phyloP scores from a whole-genome alignment of 768 basidiomycete species.

The Saitozyma podzolica region DNA sequence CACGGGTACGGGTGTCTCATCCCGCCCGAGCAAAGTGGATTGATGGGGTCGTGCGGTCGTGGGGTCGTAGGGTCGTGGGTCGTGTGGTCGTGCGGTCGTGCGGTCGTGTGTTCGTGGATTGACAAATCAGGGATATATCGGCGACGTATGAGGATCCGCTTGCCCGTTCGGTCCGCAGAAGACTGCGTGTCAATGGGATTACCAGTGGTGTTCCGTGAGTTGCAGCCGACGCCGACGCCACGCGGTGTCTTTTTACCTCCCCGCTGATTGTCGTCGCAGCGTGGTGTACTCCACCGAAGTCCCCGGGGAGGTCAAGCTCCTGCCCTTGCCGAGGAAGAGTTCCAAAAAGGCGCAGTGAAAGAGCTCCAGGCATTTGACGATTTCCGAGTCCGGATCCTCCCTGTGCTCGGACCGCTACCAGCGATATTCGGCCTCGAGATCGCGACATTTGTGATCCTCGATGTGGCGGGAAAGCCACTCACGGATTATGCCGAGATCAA shows the following conservation, averaged over 20 bases:
- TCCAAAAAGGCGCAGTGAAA: constrained; percentile 80
- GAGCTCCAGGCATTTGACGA: constrained; percentile 89
- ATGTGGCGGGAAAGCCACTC: constrained; percentile 80
- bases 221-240: background rate
- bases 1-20: background rate
- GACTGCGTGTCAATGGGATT: constrained; percentile 55
- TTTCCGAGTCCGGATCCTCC: constrained; percentile 88
- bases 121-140: constrained; percentile 75
- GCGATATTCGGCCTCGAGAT: constrained; percentile 88
- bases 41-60: background rate
- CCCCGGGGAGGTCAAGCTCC: constrained; percentile 78
- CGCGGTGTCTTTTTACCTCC: too few species aligned
- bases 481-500: constrained; percentile 81
- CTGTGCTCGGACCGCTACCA: constrained; percentile 82
- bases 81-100: background rate
- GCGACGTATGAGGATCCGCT: constrained; percentile 90
- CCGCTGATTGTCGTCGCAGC: constrained; percentile 51
- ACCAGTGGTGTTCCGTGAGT: constrained; percentile 55
- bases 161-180: constrained; percentile 81
- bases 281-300: constrained; percentile 97
- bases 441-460: constrained; percentile 83
- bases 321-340: constrained; percentile 91
- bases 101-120: background rate
- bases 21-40: too few species aligned
- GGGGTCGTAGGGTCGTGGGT: background rate